Percentiles rank a stretch among this genome's conserved stretches.
These are phyloP conservation scores for Globisporangium solare DNA, from an alignment of 352 stramenopile species.

Conservation along the genomic window DNA sequence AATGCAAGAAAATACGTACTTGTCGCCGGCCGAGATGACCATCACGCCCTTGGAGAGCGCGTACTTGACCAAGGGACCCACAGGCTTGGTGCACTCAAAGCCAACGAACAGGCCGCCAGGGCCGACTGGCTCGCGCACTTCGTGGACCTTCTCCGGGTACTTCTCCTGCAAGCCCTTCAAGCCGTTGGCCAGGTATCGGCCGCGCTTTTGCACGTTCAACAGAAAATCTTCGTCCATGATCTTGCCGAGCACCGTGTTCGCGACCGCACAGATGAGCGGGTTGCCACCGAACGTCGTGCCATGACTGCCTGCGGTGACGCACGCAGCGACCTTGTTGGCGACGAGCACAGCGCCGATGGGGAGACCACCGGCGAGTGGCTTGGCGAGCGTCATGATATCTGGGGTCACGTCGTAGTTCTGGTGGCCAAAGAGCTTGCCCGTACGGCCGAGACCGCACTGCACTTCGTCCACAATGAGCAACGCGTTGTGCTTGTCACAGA, in stretches of 20 bases:
- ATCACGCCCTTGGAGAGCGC: slow-evolving; percentile 72
- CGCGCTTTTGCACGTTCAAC: slow-evolving; percentile 62
- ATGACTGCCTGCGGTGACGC: slow-evolving; percentile 92
- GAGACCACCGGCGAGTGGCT: slow-evolving; percentile 94
- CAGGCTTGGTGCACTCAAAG: slow-evolving; percentile 66
- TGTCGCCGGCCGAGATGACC: slow-evolving; percentile 79
- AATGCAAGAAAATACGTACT: slow-evolving; percentile 33
- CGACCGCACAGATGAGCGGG: slow-evolving; percentile 93
- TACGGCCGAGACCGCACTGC: slow-evolving; percentile 95
- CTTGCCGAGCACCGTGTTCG: slow-evolving; percentile 72
- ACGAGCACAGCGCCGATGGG: slow-evolving; percentile 96
- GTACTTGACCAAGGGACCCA: slow-evolving; percentile 62
- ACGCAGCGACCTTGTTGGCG: slow-evolving; percentile 84
- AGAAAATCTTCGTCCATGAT: slow-evolving; percentile 70
- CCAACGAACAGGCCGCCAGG: slow-evolving; percentile 75
- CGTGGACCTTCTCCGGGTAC: slow-evolving; percentile 63
- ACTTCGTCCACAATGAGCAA: slow-evolving; percentile 99
- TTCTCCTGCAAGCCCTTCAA: slow-evolving; percentile 66
- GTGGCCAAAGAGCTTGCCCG: slow-evolving; percentile 93
- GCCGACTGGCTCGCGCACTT: slow-evolving; percentile 61
- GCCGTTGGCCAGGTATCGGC: slow-evolving; percentile 48
- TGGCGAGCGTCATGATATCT: slow-evolving; percentile 97
- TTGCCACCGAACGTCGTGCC: slow-evolving; percentile 97
- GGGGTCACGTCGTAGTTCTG: slow-evolving; percentile 91
- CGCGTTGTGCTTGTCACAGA: slow-evolving; percentile 93